Percentiles rank a stretch among this genome's conserved stretches.
Evolutionary conservation across 495 filamentous ascomycete species (phyloP).

Genomic region (Trichoderma orchidacearum): DNA sequence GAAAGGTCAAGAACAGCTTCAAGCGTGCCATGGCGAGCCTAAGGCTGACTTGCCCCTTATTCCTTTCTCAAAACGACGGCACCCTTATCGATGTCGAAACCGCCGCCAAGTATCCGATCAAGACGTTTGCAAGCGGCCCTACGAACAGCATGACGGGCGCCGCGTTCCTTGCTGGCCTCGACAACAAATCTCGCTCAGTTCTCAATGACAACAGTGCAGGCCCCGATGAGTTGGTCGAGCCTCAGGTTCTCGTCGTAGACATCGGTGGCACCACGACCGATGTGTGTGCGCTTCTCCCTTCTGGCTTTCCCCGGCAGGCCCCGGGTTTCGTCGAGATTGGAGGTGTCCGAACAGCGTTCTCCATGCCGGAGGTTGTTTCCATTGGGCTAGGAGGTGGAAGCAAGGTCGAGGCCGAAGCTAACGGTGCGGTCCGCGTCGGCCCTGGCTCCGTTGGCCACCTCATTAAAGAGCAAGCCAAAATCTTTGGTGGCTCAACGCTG

Average conservation of each 20-base stretch:
- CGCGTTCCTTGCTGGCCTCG: conserved; percentile 20
- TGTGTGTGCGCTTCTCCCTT: conserved; percentile 35
- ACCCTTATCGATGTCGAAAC: conserved; percentile 27
- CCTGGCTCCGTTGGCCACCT: conserved; percentile 30
- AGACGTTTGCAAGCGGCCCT: conserved; percentile 37
- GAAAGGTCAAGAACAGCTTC: conserved; percentile 29
- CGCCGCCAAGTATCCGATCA: conserved; percentile 32
- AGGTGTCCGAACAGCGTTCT: conserved; percentile 38
- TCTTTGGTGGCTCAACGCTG: background rate
- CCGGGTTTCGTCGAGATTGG: conserved; percentile 36
- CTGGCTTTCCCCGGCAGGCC: conserved; percentile 40
- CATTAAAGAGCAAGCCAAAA: background rate
- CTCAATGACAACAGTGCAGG: background rate
- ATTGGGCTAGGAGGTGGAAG: conserved; percentile 42
- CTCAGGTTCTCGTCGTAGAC: conserved; percentile 28
- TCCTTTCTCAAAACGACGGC: conserved; percentile 40
- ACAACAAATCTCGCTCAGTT: conserved; percentile 1
- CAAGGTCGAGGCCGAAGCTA: conserved; percentile 17
- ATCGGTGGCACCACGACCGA: conserved; percentile 45
- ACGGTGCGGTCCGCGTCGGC: conserved; percentile 21
- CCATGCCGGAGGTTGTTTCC: conserved; percentile 37
- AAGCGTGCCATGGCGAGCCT: conserved; percentile 26
- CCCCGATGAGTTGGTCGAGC: conserved; percentile 1
- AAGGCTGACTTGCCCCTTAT: conserved; percentile 28
- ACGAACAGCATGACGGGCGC: conserved; percentile 40